Base-by-base conservation (phyloP, 2,329 filamentous ascomycete genomes). In the Aspergillus sojae region DNA sequence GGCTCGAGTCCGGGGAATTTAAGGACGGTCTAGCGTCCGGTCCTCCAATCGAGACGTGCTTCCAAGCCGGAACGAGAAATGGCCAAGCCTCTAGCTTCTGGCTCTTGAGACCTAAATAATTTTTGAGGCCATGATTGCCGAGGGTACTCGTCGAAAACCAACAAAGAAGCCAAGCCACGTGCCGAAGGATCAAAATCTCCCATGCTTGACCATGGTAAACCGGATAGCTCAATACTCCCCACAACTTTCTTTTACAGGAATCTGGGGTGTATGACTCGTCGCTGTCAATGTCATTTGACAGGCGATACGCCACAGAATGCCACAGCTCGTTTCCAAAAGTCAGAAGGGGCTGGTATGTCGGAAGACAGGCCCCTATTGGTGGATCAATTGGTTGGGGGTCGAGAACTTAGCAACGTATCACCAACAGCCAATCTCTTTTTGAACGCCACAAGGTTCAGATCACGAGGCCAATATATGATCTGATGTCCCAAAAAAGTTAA, bases 81-180 rank as follows among this genome's bases (percentile, higher is more conserved):
- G 56, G 64, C 62, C 64, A 64, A 66, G 62, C 43, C 62, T 56
- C 52, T 64, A 63, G 58, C 55, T 28, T 58, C 54, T 60, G 62
- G 56, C 60, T 53, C 52, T 19, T 30, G 56, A 57, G 48, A 36
- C 55, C 34, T 39, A 55, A 53, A 21, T 50, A 14, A 50, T 57
- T 23, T 23, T 41, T 57, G 50, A 57, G 58, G 58, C 43, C 56
- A 64, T 50, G 12, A 36, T 30, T 61, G n/a, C 58, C 56, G 62
- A 62, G 56, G 56, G 39, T 19, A 21, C 23, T 32, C 36, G 19
- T 34, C 36, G 41, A 32, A 36, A 53, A 39, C 41, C 48, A 56
- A 28, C 56, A 10, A 54, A 41, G 9, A 45, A 52, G 12, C 39
- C 55, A 26, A 14, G n/a, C 28, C 54, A 53, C 32, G 43, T 58